Percentiles rank a stretch among this genome's conserved stretches.
Evolutionary conservation across 805 yeast genomes (phyloP).

Genomic region (Saccharomycopsis lassenensis): DNA sequence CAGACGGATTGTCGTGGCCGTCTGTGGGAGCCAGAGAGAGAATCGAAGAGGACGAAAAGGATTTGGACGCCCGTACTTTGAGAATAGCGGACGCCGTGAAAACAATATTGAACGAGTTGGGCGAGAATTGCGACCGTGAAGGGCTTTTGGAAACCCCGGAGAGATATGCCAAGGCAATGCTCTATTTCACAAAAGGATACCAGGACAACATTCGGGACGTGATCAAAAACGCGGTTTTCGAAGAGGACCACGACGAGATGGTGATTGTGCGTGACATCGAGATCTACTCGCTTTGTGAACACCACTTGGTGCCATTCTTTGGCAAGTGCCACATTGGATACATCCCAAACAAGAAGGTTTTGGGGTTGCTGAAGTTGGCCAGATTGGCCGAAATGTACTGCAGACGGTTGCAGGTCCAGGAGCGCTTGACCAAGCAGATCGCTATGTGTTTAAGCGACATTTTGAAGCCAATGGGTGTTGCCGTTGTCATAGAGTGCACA

Average conservation of each 20-base stretch:
- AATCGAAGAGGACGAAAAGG: constrained; percentile 57
- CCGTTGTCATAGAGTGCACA: constrained; percentile 94
- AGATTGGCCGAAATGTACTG: constrained; percentile 95
- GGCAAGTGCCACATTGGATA: constrained; percentile 98
- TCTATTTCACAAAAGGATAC: constrained; percentile 91
- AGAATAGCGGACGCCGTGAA: constrained; percentile 78
- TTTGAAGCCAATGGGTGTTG: constrained; percentile 91
- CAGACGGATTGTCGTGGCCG: constrained; percentile 93
- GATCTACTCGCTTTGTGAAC: constrained; percentile 88
- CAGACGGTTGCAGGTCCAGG: constrained; percentile 95
- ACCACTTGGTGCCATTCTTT: constrained; percentile 92
- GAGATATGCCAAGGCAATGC: constrained; percentile 93
- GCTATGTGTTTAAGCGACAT: constrained; percentile 93
- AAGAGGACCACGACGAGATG: constrained; percentile 98
- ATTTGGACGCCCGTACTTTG: constrained; percentile 50
- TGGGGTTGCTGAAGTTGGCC: constrained; percentile 89
- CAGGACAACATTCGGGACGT: constrained; percentile 81
- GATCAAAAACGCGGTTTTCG: constrained; percentile 89
- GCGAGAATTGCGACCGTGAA: constrained; percentile 83
- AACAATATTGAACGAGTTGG: constrained; percentile 67
- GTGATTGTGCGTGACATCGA: constrained; percentile 94
- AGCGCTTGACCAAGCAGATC: constrained; percentile 89
- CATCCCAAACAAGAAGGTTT: constrained; percentile 86
- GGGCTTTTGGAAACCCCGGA: constrained; percentile 93
- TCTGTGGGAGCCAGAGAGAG: constrained; percentile 72